Evolutionary conservation across 345 rosid species (phyloP), one percentile per base, ranked within the genome.

Genomic region (Bruguiera parviflora): DNA sequence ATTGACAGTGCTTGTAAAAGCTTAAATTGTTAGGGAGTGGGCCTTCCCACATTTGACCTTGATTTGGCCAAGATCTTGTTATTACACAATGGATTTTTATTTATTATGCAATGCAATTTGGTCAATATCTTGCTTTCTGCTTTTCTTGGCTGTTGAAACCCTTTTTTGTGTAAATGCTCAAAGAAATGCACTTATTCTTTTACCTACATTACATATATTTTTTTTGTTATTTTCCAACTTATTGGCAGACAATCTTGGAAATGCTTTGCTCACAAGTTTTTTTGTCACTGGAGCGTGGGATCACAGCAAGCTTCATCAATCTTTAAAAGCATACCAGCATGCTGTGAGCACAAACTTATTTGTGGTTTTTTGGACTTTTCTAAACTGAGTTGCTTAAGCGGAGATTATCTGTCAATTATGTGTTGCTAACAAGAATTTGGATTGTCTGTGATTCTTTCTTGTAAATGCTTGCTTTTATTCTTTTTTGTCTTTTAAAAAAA

Each of bases 231-330:
- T 6, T 65, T 68, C 75, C 64, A 62, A 55, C 76, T 70, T 78
- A 7, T 56, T 70, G 73, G 52, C 84, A 89, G 94, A 89, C 80
- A 86, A 86, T 77, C 83, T 89, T 74, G 91, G 94, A 73, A 89
- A 89, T 79, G 94, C 94, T 59, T 83, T 84, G 58, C 81, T 89
- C 71, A 89, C 94, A 19, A 83, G 89, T 58, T 89, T 86, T 62
- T 89, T 89, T 74, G 77, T 82, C 47, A 82, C 84, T 61, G 91
- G 94, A 74, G 82, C 86, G 52, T 89, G 91, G 94, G 91, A 89
- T 67, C 89, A 85, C 70, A 73, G 70, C 80, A 86, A 85, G 66
- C 89, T 89, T 71, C 80, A 75, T 58, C 94, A 87, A 55, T 83
- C 94, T 43, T 73, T 85, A 70, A 89, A 89, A 78, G 88, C 94